Percentiles rank a stretch among this genome's conserved stretches.
These are phyloP conservation scores for Amaranthus cruentus DNA, from an alignment of 148 eudicot species.

Conservation along the genomic window DNA sequence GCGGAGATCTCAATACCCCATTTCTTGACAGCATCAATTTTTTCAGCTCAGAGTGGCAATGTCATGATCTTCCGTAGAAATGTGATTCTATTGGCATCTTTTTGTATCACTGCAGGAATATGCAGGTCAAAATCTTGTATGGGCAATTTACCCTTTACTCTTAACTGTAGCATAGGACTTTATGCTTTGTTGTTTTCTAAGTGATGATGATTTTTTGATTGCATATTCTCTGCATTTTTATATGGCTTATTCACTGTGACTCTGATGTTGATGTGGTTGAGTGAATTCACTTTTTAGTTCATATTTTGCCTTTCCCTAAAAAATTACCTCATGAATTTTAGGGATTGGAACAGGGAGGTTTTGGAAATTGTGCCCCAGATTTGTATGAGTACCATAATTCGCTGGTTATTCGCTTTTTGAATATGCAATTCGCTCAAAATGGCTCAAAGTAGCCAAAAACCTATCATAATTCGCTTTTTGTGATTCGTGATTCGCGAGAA, in stretches of 20 bases:
- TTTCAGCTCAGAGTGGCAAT: constrained; percentile 85
- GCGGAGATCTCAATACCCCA: constrained; percentile 95
- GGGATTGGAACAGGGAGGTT: no score
- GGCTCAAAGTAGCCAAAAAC: no score
- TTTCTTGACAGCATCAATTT: constrained; percentile 94
- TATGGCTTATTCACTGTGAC: not conserved
- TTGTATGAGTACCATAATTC: no score
- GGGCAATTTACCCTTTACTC: constrained; percentile 56
- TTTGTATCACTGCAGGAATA: constrained; percentile 79
- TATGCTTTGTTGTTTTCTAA: not conserved
- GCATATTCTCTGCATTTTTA: not conserved
- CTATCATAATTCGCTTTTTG: no score
- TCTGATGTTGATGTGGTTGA: not conserved
- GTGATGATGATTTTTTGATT: not conserved
- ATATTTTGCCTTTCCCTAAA: not conserved
- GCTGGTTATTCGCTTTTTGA: no score
- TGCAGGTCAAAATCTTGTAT: constrained; percentile 97
- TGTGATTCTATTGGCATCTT: constrained; percentile 55
- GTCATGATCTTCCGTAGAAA: constrained; percentile 56
- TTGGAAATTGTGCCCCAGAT: no score
- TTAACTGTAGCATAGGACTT: constrained; percentile 11
- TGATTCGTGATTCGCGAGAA: no score
- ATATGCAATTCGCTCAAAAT: no score
- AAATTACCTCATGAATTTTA: not conserved
- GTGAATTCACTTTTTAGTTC: not conserved